Evolutionary conservation across 1,139 yeast genomes (phyloP), one percentile per base, ranked within the genome.

Genomic region (Arxiozyma bovina): DNA sequence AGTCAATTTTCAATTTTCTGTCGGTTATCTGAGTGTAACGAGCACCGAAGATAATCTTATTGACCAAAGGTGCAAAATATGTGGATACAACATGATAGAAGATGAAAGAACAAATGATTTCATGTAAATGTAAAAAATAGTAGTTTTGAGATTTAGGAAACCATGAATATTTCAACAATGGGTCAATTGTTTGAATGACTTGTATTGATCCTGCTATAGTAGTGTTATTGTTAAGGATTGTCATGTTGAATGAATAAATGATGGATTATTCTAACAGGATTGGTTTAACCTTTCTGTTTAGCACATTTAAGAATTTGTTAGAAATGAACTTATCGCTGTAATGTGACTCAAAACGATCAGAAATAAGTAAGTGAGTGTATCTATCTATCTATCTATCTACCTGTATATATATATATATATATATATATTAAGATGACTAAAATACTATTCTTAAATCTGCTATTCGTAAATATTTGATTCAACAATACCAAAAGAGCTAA

Each of bases 1-100:
- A 88, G 69, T 93, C 91, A 62, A 64, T 50, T 63, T 75, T 75
- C 42, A 79, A 76, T 58, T 80, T 79, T 40, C 63, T 61, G 41
- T 74, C 67, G 55, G 83, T 53, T 22, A 63, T 73, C 11, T 70
- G 62, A 11, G 74, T 75, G 70, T 87, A 86, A 51, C 74, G 63
- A 25, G 72, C 68, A 20, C 82, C 79, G 56, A 82, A 72, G 34
- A 77, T 50, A 25, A 60, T 54, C 4, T 80, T 77, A 42, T 86
- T 74, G 25, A 82, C 45, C 42, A 68, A 30, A 7, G 80, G 75
- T 0, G 83, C 77, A 2, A 74, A 53, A 25, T 54, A 55, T 11
- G 73, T 60, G 63, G 74, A 78, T 18, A 81, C 55, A 1, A 62
- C 18, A 42, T 79, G 78, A 73, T 79, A 81, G 61, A 77, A 67